Percentiles rank a stretch among this genome's conserved stretches.
These are phyloP conservation scores for Aspergillus sp. DNA, from an alignment of 2,329 filamentous ascomycete species.

Conservation along the genomic window DNA sequence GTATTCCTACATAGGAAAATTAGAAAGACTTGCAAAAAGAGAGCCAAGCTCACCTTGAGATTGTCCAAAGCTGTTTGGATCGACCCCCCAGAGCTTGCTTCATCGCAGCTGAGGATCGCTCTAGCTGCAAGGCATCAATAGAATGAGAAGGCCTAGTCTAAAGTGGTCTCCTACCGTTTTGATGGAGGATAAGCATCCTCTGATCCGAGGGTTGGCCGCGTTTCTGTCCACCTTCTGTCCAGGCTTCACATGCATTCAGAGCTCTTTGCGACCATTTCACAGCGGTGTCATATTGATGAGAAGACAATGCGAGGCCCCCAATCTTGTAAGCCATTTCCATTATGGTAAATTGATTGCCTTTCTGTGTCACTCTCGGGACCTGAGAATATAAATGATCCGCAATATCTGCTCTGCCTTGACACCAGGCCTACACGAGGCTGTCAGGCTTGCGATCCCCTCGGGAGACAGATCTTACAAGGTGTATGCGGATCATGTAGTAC, in stretches of 20 bases:
- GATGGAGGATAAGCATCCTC: slow-evolving; percentile 64
- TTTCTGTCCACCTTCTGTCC: slow-evolving; percentile 53
- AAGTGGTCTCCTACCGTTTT: slow-evolving; percentile 48
- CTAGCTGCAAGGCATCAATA: slow-evolving; percentile 23
- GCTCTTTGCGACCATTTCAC: slow-evolving; percentile 73
- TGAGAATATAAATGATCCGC: slow-evolving; percentile 76
- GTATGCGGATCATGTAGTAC: slow-evolving; percentile 64
- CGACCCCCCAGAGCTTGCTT: slow-evolving; percentile 45
- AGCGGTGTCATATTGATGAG: slow-evolving; percentile 55
- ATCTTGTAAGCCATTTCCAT: slow-evolving; percentile 70
- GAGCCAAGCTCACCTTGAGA: slow-evolving; percentile 47
- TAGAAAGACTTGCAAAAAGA: neutral
- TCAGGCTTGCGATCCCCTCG: slow-evolving; percentile 1
- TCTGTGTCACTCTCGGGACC: slow-evolving; percentile 37
- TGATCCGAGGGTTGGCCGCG: slow-evolving; percentile 48
- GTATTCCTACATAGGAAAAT: slow-evolving; percentile 47
- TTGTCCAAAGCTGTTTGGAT: slow-evolving; percentile 58
- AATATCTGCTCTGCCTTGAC: slow-evolving; percentile 68
- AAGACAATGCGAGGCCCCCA: slow-evolving; percentile 58
- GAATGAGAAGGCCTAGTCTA: neutral
- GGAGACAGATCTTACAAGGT: slow-evolving; percentile 55
- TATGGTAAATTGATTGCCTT: slow-evolving; percentile 52
- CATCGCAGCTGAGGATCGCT: slow-evolving; percentile 32
- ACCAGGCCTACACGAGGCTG: slow-evolving; percentile 61
- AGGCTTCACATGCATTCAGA: slow-evolving; percentile 53